Conservation (phyloP, 192 early-diverging fungal species). For the Linnemannia elongata region DNA sequence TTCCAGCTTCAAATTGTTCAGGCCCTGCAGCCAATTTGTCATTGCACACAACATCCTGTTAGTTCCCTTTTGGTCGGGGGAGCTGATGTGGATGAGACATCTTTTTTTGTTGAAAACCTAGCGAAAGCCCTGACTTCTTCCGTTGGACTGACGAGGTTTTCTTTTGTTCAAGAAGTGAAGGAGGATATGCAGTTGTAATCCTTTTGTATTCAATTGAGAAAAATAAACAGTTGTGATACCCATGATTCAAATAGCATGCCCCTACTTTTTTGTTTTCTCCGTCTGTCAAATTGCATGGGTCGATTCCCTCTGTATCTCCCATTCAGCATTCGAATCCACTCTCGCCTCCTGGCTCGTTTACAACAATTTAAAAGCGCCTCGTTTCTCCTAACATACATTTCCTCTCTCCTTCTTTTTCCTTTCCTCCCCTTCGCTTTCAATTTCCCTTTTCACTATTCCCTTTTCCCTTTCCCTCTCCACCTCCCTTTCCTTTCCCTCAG, state of each 20-base stretch:
- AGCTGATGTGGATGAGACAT: background rate
- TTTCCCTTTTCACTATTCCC: background rate
- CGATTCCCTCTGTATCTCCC: background rate
- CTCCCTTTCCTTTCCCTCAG: too few relatives aligned
- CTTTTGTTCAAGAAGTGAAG: slow-evolving; percentile 11
- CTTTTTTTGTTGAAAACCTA: slow-evolving; percentile 4
- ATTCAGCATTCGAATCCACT: background rate
- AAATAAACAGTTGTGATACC: background rate
- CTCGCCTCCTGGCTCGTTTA: background rate
- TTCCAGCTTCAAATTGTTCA: too few relatives aligned
- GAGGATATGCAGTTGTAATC: too few relatives aligned
- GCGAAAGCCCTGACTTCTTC: background rate
- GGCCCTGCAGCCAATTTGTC: background rate
- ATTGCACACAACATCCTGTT: background rate
- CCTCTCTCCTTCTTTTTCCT: background rate
- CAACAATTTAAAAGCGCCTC: background rate
- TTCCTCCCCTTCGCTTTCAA: background rate
- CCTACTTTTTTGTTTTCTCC: too few relatives aligned
- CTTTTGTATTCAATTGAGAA: background rate
- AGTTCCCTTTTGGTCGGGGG: slow-evolving; percentile 51
- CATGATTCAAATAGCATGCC: too few relatives aligned
- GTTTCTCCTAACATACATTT: background rate
- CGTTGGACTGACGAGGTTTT: slow-evolving; percentile 34
- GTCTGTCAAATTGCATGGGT: too few relatives aligned
- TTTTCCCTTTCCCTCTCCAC: background rate